phyloP scores from a whole-genome alignment of 2,329 filamentous ascomycete genomes.

The Calonectria pseudoreteaudii region DNA sequence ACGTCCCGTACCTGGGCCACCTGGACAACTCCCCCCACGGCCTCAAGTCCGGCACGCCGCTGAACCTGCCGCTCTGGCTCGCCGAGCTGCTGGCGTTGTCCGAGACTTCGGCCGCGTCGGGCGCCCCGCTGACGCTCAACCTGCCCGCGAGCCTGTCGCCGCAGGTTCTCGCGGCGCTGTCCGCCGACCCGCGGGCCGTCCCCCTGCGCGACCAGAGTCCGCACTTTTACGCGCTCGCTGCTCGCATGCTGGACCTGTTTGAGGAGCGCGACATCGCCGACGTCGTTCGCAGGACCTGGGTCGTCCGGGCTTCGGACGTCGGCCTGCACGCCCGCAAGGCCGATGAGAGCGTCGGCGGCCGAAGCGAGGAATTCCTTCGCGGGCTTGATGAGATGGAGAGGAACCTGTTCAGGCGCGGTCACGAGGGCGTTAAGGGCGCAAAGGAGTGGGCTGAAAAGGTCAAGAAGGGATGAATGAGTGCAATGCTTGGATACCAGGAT shows the following conservation, averaged over 20 bases:
- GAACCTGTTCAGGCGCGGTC: slow-evolving; percentile 77
- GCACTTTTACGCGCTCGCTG: slow-evolving; percentile 89
- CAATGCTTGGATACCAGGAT: neutral
- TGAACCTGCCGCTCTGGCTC: slow-evolving; percentile 92
- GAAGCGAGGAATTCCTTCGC: slow-evolving; percentile 83
- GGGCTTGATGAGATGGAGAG: slow-evolving; percentile 93
- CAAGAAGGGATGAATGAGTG: slow-evolving; percentile 46
- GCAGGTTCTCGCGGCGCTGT: slow-evolving; percentile 88
- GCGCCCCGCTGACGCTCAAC: slow-evolving; percentile 81
- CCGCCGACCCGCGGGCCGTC: slow-evolving; percentile 88
- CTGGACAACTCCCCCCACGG: slow-evolving; percentile 84
- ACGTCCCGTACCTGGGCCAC: slow-evolving; percentile 87
- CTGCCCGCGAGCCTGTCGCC: slow-evolving; percentile 81
- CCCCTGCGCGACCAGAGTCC: slow-evolving; percentile 85
- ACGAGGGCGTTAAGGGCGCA: slow-evolving; percentile 77
- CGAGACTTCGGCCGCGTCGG: slow-evolving; percentile 58
- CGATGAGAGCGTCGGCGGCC: slow-evolving; percentile 69
- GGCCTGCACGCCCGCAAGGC: slow-evolving; percentile 91
- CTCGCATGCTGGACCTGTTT: slow-evolving; percentile 89
- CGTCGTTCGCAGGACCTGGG: slow-evolving; percentile 82
- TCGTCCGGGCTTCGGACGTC: slow-evolving; percentile 82
- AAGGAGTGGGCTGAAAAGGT: slow-evolving; percentile 77
- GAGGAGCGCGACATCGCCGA: slow-evolving; percentile 84
- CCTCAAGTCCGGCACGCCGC: slow-evolving; percentile 83
- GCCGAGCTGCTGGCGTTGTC: slow-evolving; percentile 91